phyloP scores from a whole-genome alignment of 495 filamentous ascomycete species.

The Podospora pseudoanserina region DNA sequence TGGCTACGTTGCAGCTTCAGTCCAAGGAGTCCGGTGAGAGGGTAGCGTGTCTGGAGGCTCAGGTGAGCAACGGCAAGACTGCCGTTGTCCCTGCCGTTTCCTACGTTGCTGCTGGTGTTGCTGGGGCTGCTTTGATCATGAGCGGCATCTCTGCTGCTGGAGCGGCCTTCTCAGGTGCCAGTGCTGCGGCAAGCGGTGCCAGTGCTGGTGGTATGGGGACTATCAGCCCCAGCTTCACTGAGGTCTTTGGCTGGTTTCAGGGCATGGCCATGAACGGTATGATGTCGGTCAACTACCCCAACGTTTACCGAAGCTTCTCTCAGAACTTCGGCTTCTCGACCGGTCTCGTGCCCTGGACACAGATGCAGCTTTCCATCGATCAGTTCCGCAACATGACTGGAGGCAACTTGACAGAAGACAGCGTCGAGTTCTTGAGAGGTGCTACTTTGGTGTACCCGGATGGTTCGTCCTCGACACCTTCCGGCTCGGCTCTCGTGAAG shows the following conservation, averaged over 20 bases:
- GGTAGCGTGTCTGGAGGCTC: constrained; percentile 79
- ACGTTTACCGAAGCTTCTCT: constrained; percentile 80
- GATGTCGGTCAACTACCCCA: constrained; percentile 83
- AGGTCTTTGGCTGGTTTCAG: constrained; percentile 90
- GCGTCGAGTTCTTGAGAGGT: constrained; percentile 68
- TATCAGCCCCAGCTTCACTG: constrained; percentile 77
- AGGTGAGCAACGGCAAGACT: constrained; percentile 84
- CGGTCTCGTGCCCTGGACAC: constrained; percentile 76
- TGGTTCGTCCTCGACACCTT: constrained; percentile 34
- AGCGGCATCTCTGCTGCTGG: constrained; percentile 68
- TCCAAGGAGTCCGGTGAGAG: constrained; percentile 55
- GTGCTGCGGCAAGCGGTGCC: constrained; percentile 35
- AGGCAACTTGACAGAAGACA: constrained; percentile 78
- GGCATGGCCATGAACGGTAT: constrained; percentile 92
- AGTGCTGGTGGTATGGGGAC: constrained; percentile 61
- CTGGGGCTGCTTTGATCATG: constrained; percentile 76
- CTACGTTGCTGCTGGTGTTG: constrained; percentile 81
- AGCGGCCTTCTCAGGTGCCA: constrained; percentile 51
- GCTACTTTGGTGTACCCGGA: constrained; percentile 64
- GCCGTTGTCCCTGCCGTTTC: constrained; percentile 69
- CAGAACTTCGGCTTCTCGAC: constrained; percentile 93
- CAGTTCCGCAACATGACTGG: constrained; percentile 75
- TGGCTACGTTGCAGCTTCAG: constrained; percentile 73
- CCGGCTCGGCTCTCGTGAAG: constrained; percentile 41
- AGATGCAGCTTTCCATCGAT: constrained; percentile 81